Evolutionary conservation across 345 rosid species (phyloP).

Genomic region (Acer saccharum): DNA sequence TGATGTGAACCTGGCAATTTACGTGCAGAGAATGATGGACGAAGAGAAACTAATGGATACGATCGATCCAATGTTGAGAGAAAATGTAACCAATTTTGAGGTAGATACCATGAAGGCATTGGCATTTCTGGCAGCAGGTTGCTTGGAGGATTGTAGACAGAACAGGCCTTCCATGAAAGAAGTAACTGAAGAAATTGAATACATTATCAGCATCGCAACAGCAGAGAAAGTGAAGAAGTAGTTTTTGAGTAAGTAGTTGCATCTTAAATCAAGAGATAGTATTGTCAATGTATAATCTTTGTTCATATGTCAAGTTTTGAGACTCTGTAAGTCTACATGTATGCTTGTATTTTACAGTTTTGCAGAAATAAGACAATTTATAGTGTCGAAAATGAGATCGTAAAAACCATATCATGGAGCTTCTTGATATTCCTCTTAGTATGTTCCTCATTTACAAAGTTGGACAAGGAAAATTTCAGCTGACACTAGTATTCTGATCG

Average conservation of each 20-base stretch:
- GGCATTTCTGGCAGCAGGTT: slow-evolving; percentile 41
- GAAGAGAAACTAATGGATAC: slow-evolving; percentile 43
- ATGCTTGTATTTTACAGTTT: background rate
- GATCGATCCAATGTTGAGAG: slow-evolving; percentile 37
- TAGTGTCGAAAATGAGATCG: background rate
- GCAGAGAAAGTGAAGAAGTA: slow-evolving; percentile 14
- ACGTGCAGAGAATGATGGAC: slow-evolving; percentile 37
- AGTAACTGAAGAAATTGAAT: slow-evolving; percentile 55
- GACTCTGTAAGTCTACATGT: background rate
- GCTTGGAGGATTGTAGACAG: slow-evolving; percentile 64
- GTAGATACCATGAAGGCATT: slow-evolving; percentile 58
- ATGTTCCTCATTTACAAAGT: no score
- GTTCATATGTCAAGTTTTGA: background rate
- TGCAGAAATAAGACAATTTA: background rate
- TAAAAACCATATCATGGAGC: no score
- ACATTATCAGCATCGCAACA: slow-evolving; percentile 32
- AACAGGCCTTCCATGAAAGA: slow-evolving; percentile 70
- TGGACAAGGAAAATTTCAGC: no score
- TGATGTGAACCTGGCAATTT: slow-evolving; percentile 50
- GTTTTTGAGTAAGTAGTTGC: background rate
- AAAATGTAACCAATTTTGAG: slow-evolving; percentile 28
- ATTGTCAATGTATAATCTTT: no score
- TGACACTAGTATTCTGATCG: no score
- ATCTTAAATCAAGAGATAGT: background rate
- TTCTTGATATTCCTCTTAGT: no score